phyloP scores from a whole-genome alignment of 2,329 filamentous ascomycete genomes.

The Sporothrix globosa region DNA sequence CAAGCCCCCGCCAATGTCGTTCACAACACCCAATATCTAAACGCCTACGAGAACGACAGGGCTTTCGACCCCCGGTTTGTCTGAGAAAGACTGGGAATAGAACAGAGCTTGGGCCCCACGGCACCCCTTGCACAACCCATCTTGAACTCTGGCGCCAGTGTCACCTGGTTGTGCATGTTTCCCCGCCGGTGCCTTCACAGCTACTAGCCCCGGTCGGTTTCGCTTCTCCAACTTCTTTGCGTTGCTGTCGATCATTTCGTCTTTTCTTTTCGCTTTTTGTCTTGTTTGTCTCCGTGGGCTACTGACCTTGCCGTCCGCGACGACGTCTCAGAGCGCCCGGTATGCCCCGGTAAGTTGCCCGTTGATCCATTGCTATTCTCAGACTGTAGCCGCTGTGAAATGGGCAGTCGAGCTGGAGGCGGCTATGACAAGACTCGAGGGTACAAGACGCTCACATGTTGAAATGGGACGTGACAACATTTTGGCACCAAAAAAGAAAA shows the following conservation, averaged over 20 bases:
- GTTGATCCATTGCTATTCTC: neutral
- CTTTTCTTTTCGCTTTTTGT: neutral
- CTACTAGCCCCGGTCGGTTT: neutral
- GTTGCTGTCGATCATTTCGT: slow-evolving; percentile 13
- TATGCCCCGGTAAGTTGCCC: neutral
- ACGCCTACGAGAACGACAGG: slow-evolving; percentile 11
- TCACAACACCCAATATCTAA: neutral
- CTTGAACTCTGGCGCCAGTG: neutral
- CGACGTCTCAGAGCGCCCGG: neutral
- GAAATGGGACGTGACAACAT: neutral
- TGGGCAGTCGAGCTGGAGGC: neutral
- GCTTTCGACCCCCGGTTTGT: neutral
- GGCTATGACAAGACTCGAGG: neutral
- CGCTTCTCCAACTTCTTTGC: neutral
- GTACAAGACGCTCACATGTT: neutral
- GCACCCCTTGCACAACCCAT: neutral
- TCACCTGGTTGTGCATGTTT: slow-evolving; percentile 22
- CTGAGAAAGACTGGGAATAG: neutral
- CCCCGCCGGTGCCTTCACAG: slow-evolving; percentile 30
- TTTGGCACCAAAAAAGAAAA: neutral
- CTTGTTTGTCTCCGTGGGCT: too few species aligned
- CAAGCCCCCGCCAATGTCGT: slow-evolving; percentile 23
- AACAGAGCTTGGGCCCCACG: slow-evolving; percentile 19
- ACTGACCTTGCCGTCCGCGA: slow-evolving; percentile 5
- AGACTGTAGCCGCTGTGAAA: slow-evolving; percentile 15